Evolutionary conservation across 805 yeast species (phyloP), one percentile per base, ranked within the genome.

Genomic region (Teunomyces gatunensis): DNA sequence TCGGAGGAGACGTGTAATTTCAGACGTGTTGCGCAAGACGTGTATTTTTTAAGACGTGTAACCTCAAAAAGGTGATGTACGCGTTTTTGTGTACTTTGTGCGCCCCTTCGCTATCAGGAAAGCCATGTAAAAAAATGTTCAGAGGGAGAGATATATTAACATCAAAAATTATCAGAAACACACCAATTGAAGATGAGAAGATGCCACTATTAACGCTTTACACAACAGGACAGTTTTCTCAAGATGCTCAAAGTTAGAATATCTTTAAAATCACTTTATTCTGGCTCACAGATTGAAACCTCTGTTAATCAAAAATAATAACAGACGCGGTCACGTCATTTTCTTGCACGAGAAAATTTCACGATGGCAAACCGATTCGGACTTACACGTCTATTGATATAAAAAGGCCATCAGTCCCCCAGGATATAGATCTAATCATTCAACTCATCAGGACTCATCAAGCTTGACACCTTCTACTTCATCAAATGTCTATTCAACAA

Each of bases 401-500:
- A 33, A 43, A 35, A 27, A 33, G 18, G 29, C 21, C 33, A 18
- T 12, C 35, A 35, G 17, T n/a, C 15, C 18, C 28, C 35, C 21
- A 10, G 15, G 15, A 9, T 15, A 34, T 33, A 23, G 15, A 23
- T 27, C 32, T 34, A 21, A 33, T 33, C 37, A 21, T 28, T 20
- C 32, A 11, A 23, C 43, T 27, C 43, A 39, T 30, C 40, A 30
- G 23, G 39, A 17, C 21, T 25, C 12, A 20, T 23, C 18, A 7
- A 23, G 15, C 39, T 30, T 33, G 34, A 32, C 33, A 10, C 12
- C 21, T 5, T 13, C 13, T 13, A 21, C 17, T 12, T 15, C 35
- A 36, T 21, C 45, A 37, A 49, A 77, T 77, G 80, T 73, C 84
- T 39, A 63, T 70, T 43, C 78, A 82, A 69, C 83, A 83, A 77